phyloP scores from a whole-genome alignment of 2,329 filamentous ascomycete species.

The Ophidiomyces ophidiicola region DNA sequence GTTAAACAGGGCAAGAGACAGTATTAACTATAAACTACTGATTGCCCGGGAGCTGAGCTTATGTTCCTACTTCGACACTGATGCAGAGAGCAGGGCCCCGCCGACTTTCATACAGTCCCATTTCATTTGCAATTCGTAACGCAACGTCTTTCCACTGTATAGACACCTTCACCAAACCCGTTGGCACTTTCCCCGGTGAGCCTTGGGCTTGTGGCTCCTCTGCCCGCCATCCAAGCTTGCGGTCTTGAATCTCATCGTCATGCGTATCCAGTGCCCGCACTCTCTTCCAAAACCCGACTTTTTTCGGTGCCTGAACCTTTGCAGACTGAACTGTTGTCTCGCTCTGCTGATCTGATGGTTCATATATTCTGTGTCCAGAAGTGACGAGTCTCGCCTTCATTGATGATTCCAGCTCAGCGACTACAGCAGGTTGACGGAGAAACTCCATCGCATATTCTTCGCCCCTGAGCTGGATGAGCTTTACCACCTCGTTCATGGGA shows the following conservation, averaged over 20 bases:
- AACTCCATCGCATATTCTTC: constrained; percentile 33
- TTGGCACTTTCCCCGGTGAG: constrained; percentile 11
- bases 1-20: no score
- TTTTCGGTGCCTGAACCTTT: constrained; percentile 5
- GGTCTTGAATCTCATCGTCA: constrained; percentile 18
- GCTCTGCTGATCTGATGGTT: constrained; percentile 5
- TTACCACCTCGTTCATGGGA: constrained; percentile 28
- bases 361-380: constrained; percentile 17
- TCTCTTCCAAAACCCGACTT: constrained; percentile 16
- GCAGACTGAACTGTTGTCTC: not conserved
- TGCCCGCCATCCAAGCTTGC: constrained; percentile 24
- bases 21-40: no score
- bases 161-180: constrained; percentile 22
- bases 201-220: constrained; percentile 14
- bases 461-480: constrained; percentile 30
- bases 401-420: constrained; percentile 29
- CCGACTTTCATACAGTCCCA: constrained; percentile 35
- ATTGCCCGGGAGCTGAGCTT: no score
- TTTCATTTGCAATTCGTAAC: constrained; percentile 33
- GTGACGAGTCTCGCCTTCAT: constrained; percentile 22
- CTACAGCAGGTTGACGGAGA: constrained; percentile 32
- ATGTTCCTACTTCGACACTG: constrained; percentile 23
- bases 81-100: constrained; percentile 26
- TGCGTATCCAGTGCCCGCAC: constrained; percentile 9
- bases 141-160: constrained; percentile 30